Evolutionary conservation across 768 basidiomycete genomes (phyloP), one percentile per base, ranked within the genome.

Genomic region (Phanerochaete sordida): DNA sequence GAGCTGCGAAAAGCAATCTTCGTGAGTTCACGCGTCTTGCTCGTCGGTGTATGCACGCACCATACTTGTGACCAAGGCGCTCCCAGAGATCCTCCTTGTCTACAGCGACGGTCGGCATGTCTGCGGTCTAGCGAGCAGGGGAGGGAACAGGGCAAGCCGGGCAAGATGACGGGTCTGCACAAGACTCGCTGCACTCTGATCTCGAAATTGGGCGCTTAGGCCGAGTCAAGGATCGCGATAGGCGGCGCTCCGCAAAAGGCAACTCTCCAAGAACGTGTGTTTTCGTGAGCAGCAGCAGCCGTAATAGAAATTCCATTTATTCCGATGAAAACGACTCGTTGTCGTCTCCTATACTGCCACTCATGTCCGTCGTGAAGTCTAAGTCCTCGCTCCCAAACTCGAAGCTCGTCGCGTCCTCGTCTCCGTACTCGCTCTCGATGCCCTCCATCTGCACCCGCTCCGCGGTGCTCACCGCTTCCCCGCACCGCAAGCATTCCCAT

Each of bases 21-120:
- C 39, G 39, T 43, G 8, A 16, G 11, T 19, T 4, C 19, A 43
- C 19, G 19, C 39, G 7, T 43, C 39, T 4, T 19, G 11, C 4
- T n/a, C n/a, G 39, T 19, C 4, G 19, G 39, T 16, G 11, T 11
- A 11, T 65, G 53, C 23, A 76, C 78, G 69, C 67, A 95, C 95
- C 84, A 76, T 92, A 98, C 68, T 84, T 81, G 65, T 81, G 82
- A 28, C 88, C 95, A 24, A 99, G 86, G 48, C 92, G 78, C 64
- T 87, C 82, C 84, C 90, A 98, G 52, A 99, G 88, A 74, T 97
- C 93, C 48, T 86, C 91, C 75, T 98, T 98, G 80, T 98, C 92
- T 60, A 98, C 92, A 21, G 94, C 81, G 72, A 99, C 82, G 64
- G 97, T 98, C 61, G 97, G 97, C 97, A 95, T 96, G 8, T 27